Evolutionary conservation across 2,329 filamentous ascomycete species (phyloP).

Genomic region (Pochonia chlamydosporia): DNA sequence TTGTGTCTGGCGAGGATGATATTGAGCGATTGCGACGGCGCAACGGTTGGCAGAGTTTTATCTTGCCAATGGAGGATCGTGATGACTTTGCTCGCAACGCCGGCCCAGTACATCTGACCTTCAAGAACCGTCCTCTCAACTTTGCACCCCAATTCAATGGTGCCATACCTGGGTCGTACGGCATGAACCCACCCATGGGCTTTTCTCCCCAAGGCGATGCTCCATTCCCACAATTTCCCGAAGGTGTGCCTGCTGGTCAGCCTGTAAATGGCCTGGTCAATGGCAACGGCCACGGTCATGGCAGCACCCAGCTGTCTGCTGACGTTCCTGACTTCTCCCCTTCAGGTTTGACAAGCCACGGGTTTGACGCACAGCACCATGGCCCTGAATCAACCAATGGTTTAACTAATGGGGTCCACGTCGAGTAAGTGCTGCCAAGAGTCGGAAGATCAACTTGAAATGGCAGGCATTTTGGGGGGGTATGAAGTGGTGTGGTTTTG

Average conservation of each 20-base stretch:
- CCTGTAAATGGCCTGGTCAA: conserved; percentile 26
- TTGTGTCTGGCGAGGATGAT: conserved; percentile 68
- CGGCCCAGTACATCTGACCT: conserved; percentile 45
- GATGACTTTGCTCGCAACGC: conserved; percentile 68
- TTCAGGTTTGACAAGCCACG: conserved; percentile 13
- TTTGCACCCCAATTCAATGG: conserved; percentile 25
- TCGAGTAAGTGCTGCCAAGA: conserved; percentile 6
- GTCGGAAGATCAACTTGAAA: neutral
- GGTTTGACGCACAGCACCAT: neutral
- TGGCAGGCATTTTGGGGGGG: neutral
- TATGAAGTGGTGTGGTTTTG: neutral
- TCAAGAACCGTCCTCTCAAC: conserved; percentile 27
- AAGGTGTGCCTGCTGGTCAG: conserved; percentile 29
- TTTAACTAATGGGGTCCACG: conserved; percentile 6
- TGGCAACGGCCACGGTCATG: conserved; percentile 17
- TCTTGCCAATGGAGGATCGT: conserved; percentile 66
- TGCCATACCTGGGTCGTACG: conserved; percentile 25
- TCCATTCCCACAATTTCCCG: conserved; percentile 24
- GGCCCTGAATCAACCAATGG: conserved; percentile 10
- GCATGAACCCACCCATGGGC: conserved; percentile 20
- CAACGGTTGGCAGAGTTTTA: conserved; percentile 74
- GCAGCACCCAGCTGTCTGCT: conserved; percentile 29
- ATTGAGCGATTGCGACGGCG: conserved; percentile 71
- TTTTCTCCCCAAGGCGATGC: conserved; percentile 22
- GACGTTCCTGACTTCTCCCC: conserved; percentile 35